Conservation (phyloP, 345 rosid genomes). For the Moricandia arvensis region DNA sequence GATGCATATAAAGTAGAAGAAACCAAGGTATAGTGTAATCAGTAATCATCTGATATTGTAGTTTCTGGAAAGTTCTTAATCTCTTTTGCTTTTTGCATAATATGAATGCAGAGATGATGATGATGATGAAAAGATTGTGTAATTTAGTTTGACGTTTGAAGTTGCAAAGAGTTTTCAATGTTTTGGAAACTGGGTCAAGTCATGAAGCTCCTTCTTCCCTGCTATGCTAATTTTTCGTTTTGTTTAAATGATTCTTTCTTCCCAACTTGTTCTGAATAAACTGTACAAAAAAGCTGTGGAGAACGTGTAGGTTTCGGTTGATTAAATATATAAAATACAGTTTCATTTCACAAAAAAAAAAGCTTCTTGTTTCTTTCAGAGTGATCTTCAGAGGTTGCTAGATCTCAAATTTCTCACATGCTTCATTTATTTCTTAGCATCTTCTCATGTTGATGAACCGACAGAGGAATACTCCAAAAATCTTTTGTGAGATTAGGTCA, state of each 20-base stretch:
- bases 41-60: not conserved
- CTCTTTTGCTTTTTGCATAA: not conserved
- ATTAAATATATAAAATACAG: constrained; percentile 18
- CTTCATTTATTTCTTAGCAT: too few species aligned
- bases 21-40: constrained; percentile 34
- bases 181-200: constrained; percentile 21
- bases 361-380: too few species aligned
- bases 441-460: too few species aligned
- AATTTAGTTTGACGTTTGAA: constrained; percentile 13
- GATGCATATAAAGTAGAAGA: constrained; percentile 70
- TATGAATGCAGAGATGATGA: constrained; percentile 24
- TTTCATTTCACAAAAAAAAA: not conserved
- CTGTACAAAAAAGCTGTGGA: constrained; percentile 17
- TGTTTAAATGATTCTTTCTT: constrained; percentile 20
- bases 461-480: too few species aligned
- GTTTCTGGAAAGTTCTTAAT: not conserved
- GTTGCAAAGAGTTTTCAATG: too few species aligned
- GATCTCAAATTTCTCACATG: too few species aligned
- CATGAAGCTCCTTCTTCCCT: constrained; percentile 25
- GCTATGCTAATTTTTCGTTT: constrained; percentile 11
- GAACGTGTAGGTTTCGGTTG: constrained; percentile 24
- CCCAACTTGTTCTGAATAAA: constrained; percentile 16
- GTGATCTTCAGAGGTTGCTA: too few species aligned
- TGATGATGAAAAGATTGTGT: constrained; percentile 16
- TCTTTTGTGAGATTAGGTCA: too few species aligned